Evolutionary conservation across 352 stramenopile species (phyloP).

Genomic region (Plasmopara muralis): DNA sequence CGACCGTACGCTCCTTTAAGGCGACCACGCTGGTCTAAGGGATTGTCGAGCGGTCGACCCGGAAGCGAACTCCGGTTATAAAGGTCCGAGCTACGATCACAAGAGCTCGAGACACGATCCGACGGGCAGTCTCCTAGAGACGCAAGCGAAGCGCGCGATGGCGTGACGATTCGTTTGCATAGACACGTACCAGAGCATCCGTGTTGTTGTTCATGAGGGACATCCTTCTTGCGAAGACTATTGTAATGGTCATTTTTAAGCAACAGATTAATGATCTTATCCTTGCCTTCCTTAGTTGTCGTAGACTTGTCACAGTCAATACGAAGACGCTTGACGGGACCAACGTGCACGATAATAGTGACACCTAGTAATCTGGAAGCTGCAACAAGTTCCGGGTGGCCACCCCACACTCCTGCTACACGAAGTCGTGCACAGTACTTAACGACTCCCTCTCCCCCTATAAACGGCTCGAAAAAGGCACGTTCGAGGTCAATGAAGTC

Average conservation of each 20-base stretch:
- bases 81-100: constrained; percentile 11
- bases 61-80: constrained; percentile 17
- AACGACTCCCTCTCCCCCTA: constrained; percentile 25
- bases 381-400: constrained; percentile 53
- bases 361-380: constrained; percentile 47
- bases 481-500: constrained; percentile 48
- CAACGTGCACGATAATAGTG: constrained; percentile 56
- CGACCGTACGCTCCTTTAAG: constrained; percentile 17
- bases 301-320: constrained; percentile 36
- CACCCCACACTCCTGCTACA: constrained; percentile 49
- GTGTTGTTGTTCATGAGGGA: constrained; percentile 17
- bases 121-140: constrained; percentile 17
- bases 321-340: constrained; percentile 38
- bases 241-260: constrained; percentile 47
- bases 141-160: constrained; percentile 21
- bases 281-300: constrained; percentile 23
- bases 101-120: constrained; percentile 16
- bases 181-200: constrained; percentile 27
- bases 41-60: constrained; percentile 11
- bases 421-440: constrained; percentile 51
- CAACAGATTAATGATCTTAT: constrained; percentile 37
- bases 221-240: constrained; percentile 33
- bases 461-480: constrained; percentile 37
- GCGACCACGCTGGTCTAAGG: constrained; percentile 14
- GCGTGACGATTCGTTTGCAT: constrained; percentile 22